Evolutionary conservation across 371 early-diverging fungal genomes (phyloP), one percentile per base, ranked within the genome.

Genomic region (Zopfochytrium polystomum): DNA sequence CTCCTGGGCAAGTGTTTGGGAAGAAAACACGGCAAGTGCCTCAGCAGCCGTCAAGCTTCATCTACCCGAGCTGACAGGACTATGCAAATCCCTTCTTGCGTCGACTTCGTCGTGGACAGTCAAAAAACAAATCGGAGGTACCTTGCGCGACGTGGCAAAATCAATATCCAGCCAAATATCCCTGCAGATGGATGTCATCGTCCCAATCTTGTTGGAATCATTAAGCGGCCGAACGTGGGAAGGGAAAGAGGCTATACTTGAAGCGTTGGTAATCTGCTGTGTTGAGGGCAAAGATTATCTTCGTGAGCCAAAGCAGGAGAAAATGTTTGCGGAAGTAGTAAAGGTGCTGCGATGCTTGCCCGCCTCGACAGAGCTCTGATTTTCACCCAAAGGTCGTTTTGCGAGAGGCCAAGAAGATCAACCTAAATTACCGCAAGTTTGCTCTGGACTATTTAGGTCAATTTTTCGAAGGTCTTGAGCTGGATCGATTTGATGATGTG

Each of bases 241-340:
- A 1, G 95, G 94, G 31, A 95, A 93, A 67, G 93, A 93, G 60
- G 75, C 79, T 25, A 85, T 93, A 3, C 72, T 93, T 26, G 86
- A 85, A 42, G 82, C 89, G 2, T 78, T 93, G 60, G 83, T 83
- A 1, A 74, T 76, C 15, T 66, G 88, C 1, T 79, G 82, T 18
- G 67, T 85, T 7, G 81, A 82, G 0, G 72, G 81, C 46, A 83
- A 83, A 49, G 75, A 59, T 0, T 81, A 68, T 66, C 81, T 84
- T 63, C 70, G 53, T 31, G 62, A n/a, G 0, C 38, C 31, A 9
- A 45, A 62, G 1, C 68, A 62, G 15, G 62, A 59, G 22, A 69
- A 67, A 9, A 58, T 66, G 25, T 59, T 84, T 3, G 74, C 71
- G 0, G 77, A 80, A 18, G 76, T 84, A 11, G 71, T 72, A 3